These are phyloP conservation scores for Astragalus membranaceus DNA, from an alignment of 306 rosid genomes.

Conservation along the genomic window DNA sequence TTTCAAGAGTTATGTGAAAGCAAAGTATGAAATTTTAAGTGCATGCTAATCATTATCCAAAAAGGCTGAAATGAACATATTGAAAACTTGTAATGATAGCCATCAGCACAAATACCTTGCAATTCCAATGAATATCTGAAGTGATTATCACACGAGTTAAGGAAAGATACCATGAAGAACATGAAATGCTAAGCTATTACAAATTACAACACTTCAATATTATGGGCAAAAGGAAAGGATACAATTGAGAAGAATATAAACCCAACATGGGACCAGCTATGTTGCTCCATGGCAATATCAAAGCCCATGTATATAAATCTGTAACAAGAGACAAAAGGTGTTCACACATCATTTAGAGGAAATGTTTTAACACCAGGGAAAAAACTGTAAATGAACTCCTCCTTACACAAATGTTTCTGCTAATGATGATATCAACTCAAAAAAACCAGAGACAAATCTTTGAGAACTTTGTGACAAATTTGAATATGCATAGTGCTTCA, in stretches of 20 bases:
- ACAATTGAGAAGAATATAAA: slow-evolving; percentile 97
- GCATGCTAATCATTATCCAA: not conserved
- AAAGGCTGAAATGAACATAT: slow-evolving; percentile 15
- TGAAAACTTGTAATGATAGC: slow-evolving; percentile 1
- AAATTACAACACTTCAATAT: slow-evolving; percentile 11
- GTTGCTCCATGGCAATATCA: slow-evolving; percentile 97
- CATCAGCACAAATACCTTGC: slow-evolving; percentile 65
- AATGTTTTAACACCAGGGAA: slow-evolving; percentile 7
- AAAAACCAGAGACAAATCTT: slow-evolving; percentile 80
- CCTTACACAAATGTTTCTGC: slow-evolving; percentile 98
- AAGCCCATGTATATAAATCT: slow-evolving; percentile 99
- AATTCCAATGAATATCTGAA: slow-evolving; percentile 74
- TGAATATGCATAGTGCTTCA: slow-evolving; percentile 93
- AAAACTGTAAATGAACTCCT: slow-evolving; percentile 13
- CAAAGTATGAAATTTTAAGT: not conserved
- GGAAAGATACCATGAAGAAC: slow-evolving; percentile 41
- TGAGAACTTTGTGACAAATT: slow-evolving; percentile 94
- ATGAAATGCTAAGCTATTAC: slow-evolving; percentile 7
- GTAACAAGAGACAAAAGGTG: slow-evolving; percentile 25
- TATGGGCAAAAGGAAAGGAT: slow-evolving; percentile 47
- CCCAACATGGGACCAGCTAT: slow-evolving; percentile 99
- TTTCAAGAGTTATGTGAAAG: slow-evolving; percentile 1
- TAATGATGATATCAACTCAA: slow-evolving; percentile 88
- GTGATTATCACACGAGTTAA: slow-evolving; percentile 38
- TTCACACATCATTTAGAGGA: slow-evolving; percentile 5